phyloP scores from a whole-genome alignment of 73 alveolate genomes.

The Paramecium caudatum region DNA sequence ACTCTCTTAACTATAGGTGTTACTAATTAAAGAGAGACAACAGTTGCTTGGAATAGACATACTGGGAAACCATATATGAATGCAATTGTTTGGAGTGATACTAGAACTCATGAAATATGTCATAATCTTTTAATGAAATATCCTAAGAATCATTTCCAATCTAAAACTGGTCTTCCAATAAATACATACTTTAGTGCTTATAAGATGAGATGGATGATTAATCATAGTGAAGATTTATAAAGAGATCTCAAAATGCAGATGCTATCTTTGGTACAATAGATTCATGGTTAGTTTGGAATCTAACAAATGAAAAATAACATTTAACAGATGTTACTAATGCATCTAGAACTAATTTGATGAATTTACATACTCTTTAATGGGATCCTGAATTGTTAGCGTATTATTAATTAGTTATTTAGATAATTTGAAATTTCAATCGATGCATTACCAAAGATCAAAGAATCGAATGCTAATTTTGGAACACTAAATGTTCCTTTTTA shows the following conservation, averaged over 20 bases:
- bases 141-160: conserved; percentile 78
- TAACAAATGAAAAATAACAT: conserved; percentile 71
- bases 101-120: conserved; percentile 83
- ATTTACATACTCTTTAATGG: conserved; percentile 83
- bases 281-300: conserved; percentile 83
- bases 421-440: conserved; percentile 77
- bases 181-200: conserved; percentile 88
- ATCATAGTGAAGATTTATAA: conserved; percentile 66
- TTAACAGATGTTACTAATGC: conserved; percentile 91
- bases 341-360: conserved; percentile 89
- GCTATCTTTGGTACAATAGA: conserved; percentile 90
- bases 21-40: conserved; percentile 91
- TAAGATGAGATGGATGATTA: conserved; percentile 86
- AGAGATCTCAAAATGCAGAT: conserved; percentile 66
- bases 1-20: conserved; percentile 80
- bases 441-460: conserved; percentile 77
- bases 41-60: conserved; percentile 86
- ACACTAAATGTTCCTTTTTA: conserved; percentile 45
- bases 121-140: conserved; percentile 66
- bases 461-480: conserved; percentile 79
- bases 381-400: conserved; percentile 69
- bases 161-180: conserved; percentile 86
- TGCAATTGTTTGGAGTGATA: conserved; percentile 92
- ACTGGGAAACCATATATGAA: conserved; percentile 84
- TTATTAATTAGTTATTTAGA: not conserved